Evolutionary conservation across 2,329 filamentous ascomycete species (phyloP), one percentile per base, ranked within the genome.

Genomic region (Waltergamsia citrina): DNA sequence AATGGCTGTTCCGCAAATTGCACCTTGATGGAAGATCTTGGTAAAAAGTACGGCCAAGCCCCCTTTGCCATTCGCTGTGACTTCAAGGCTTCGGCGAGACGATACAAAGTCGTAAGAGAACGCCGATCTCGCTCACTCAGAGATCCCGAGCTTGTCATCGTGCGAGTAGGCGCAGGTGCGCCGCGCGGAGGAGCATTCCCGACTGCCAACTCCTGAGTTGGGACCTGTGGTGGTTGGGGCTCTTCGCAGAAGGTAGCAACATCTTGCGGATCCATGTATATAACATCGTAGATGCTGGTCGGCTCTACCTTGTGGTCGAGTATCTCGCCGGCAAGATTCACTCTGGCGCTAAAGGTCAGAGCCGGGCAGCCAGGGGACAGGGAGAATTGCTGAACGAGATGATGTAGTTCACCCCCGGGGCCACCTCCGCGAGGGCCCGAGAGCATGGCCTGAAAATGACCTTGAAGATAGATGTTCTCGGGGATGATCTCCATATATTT

Each of bases 331-430:
- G 57, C 48, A 11, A 59, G 50, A 42, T 73, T 67, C 16, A 82
- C 59, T 32, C 63, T 67, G 5, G 72, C 68, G 40, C 75, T 81
- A 46, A 81, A 79, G 0, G 77, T 81, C 31, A 82, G 59, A 30
- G 69, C 69, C 2, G 68, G 71, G 19, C 59, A 54, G 34, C 62
- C 56, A 7, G 62, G 49, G 3, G 59, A 66, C 18, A 83, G 57
- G 26, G 78, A 81, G 41, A 77, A 71, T 18, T 55, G 50, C 19
- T 63, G 49, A n/a, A 71, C 60, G 17, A 70, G 46, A 22, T 57
- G 51, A n/a, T 60, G 45, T 6, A 52, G 52, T 15, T 48, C 48
- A 39, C 45, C 49, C 32, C 57, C 52, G 16, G 49, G 45, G 19
- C 50, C 39, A 5, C 36, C 36, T n/a, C 32, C 32, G 7, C 11